Evolutionary conservation across 1,139 yeast genomes (phyloP).

Genomic region (Lodderomyces elongisporus): DNA sequence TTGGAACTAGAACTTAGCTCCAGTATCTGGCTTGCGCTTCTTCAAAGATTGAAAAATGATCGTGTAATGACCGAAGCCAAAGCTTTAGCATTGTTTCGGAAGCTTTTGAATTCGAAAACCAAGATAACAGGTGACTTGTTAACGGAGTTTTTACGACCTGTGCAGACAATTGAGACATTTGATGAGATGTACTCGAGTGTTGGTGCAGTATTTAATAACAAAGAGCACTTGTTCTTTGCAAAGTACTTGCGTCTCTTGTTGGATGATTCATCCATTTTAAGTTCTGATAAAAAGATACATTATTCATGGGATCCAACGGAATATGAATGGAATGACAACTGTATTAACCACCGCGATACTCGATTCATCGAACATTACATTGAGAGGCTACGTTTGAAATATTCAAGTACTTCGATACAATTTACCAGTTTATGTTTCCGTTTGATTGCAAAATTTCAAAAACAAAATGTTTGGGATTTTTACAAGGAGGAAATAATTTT

Average conservation of each 20-base stretch:
- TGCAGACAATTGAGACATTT: constrained; percentile 13
- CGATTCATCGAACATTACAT: neutral
- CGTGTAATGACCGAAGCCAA: constrained; percentile 30
- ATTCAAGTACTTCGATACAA: constrained; percentile 18
- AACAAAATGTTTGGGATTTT: constrained; percentile 29
- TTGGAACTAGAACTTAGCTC: constrained; percentile 21
- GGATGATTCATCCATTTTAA: neutral
- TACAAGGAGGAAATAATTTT: constrained; percentile 24
- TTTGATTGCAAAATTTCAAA: constrained; percentile 42
- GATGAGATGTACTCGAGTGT: constrained; percentile 8
- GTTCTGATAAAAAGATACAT: too few relatives aligned
- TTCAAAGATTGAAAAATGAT: constrained; percentile 29
- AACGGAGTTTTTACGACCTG: constrained; percentile 24
- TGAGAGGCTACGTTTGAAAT: neutral
- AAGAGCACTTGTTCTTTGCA: constrained; percentile 15
- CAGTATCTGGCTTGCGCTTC: constrained; percentile 33
- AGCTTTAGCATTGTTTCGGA: constrained; percentile 22
- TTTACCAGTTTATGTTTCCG: constrained; percentile 34
- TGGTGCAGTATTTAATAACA: neutral
- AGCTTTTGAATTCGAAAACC: constrained; percentile 21
- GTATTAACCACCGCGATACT: neutral
- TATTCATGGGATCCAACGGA: too few relatives aligned
- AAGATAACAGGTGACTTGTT: constrained; percentile 30
- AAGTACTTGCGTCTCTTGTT: constrained; percentile 27
- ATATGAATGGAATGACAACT: neutral